Base-by-base conservation (phyloP, 139 green algal species). In the Desmodesmus armatus region DNA sequence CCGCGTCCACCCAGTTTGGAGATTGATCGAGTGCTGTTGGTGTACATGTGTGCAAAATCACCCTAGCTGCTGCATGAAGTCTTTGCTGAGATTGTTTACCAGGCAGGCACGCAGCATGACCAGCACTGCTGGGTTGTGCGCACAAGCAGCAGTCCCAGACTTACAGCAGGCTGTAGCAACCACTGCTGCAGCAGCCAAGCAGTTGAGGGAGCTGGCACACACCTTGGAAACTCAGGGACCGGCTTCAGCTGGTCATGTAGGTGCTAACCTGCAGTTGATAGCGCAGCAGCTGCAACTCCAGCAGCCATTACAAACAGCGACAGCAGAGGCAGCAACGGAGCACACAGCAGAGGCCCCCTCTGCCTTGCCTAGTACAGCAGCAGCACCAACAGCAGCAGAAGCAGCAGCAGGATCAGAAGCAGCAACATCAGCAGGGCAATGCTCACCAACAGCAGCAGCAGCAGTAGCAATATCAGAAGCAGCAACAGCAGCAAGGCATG, bases 121-220 rank as follows among this genome's bases (percentile, higher is more conserved):
- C 4, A 67, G 47, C 47, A 69, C 2, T 5, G 37, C 27, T 29
- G n/a, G n/a, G n/a, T n/a, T n/a, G n/a, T n/a, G n/a, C n/a, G n/a
- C n/a, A n/a, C n/a, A n/a, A n/a, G n/a, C n/a, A n/a, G n/a, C n/a
- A n/a, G n/a, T n/a, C n/a, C n/a, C 25, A 25, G 23, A 37, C 44
- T 27, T 29, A 0, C 49, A 37, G 40, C 55, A 55, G 40, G 73
- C 31, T 35, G 47, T 27, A 3, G 29, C 73, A 80, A 47, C 72
- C 43, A 47, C 44, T 44, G 49, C 31, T 39, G 39, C 17, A 17
- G 31, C 67, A 31, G 65, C 62, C 78, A 39, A 43, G 31, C 78
- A 47, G 17, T 43, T 84, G 7, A 75, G 78, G 21, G 37, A 35
- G 9, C 33, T 84, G 25, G 78, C 78, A n/a, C 29, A 65, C 41